Percentiles rank a stretch among this genome's conserved stretches.
These are phyloP conservation scores for Madurella mycetomatis DNA, from an alignment of 2,329 filamentous ascomycete genomes.

Conservation along the genomic window DNA sequence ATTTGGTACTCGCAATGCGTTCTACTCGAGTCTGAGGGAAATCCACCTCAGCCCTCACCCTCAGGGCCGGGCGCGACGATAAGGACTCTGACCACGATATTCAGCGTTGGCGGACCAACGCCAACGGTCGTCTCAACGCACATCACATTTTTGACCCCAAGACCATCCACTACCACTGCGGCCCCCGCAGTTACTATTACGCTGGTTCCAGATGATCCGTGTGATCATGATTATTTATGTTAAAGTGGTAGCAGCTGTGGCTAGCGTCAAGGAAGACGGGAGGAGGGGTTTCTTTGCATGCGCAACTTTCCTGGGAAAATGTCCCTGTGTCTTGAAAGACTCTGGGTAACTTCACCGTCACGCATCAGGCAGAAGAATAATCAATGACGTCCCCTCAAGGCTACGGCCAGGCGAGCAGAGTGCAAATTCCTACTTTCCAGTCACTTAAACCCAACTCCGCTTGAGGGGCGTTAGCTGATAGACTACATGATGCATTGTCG, in stretches of 20 bases:
- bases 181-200: constrained; percentile 21
- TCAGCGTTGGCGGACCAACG: constrained; percentile 15
- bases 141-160: constrained; percentile 23
- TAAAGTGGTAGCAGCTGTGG: neutral
- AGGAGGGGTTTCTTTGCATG: too few species aligned
- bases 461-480: too few species aligned
- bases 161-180: constrained; percentile 7
- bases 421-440: too few species aligned
- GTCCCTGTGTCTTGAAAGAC: too few species aligned
- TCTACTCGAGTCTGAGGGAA: constrained; percentile 7
- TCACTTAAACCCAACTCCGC: too few species aligned
- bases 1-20: constrained; percentile 27
- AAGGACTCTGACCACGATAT: constrained; percentile 21
- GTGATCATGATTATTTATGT: constrained; percentile 18
- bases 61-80: constrained; percentile 3
- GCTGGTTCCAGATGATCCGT: constrained; percentile 25
- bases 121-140: constrained; percentile 25
- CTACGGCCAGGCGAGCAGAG: too few species aligned
- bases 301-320: too few species aligned
- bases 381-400: too few species aligned
- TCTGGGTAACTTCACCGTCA: too few species aligned
- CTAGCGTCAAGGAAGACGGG: too few species aligned
- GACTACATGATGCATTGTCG: too few species aligned
- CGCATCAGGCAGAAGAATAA: too few species aligned
- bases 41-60: neutral